Evolutionary conservation across 768 basidiomycete species (phyloP), one percentile per base, ranked within the genome.

Genomic region (Bullera alba): DNA sequence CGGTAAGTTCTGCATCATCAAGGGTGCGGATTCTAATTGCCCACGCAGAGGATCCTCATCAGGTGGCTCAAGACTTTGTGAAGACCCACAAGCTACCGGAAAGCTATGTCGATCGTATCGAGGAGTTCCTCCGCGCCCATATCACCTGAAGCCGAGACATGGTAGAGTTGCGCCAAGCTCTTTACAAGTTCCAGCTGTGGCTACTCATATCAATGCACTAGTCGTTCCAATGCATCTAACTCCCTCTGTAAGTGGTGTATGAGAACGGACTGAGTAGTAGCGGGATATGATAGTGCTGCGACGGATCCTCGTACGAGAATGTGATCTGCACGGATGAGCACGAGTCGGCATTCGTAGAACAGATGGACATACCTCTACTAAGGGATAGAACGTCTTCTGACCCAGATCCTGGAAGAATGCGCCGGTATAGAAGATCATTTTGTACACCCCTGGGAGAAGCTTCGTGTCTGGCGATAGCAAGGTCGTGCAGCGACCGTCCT

Each of bases 211-310:
- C n/a, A n/a, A n/a, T n/a, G n/a, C n/a, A n/a, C 37, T 39, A 12
- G 12, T 39, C 12, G 19, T 39, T 21, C 37, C 8, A 10, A 14
- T 27, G 36, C 8, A 22, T 46, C 46, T 63, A 75, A 49, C 87
- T 92, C n/a, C 91, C 91, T 56, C 88, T 77, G 68, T 93, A 95
- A 5, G 91, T 92, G 14, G 90, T 91, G 70, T 82, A 95, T 3
- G 85, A 86, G 72, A 84, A 89, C 4, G 90, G 89, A 69, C 87
- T 92, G 64, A 93, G 83, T 14, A 95, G 73, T n/a, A 95, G 76
- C 0, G 91, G 91, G 46, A 95, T 83, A 59, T 95, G 91, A 67
- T 91, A 84, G 62, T 93, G 89, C 61, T 92, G 85, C 45, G 79
- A 70, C 5, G 87, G 83, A 53, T 83, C 79, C 38, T 77, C 75